Base-by-base conservation (phyloP, 176 grass and related monocot genomes). In the Raddia guianensis region DNA sequence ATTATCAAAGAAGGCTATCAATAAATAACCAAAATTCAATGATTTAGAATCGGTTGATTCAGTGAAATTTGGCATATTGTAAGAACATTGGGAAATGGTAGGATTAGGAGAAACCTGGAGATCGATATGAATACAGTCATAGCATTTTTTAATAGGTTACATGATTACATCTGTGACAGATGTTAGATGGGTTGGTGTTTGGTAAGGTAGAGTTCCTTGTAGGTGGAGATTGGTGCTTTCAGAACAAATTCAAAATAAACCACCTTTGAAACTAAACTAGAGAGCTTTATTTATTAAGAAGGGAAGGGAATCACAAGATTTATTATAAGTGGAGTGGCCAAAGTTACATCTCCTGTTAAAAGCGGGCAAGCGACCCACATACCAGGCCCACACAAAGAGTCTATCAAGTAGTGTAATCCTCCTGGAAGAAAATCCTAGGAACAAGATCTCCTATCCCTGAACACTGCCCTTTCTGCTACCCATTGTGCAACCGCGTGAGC, bases 41-140 rank as follows among this genome's bases (percentile, higher is more conserved):
- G 12, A 44, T 20, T 15, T 43, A 74, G 2, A 74, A 66, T 48
- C 15, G 16, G 18, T 65, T 46, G 8, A 32, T 63, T 52, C 54
- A 74, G 35, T 79, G 51, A 85, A 65, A 7, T 73, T 27, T 34
- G 77, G 49, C 49, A 3, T 76, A 55, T 53, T 53, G 37, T 40
- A 0, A 77, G 5, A 12, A 18, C 14, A 35, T 47, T 0, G 15
- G 3, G 66, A 14, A 16, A 32, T 63, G 35, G 35, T 77, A 15
- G 9, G 60, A 77, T 72, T 8, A 10, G 47, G 12, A 35, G 8
- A 82, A 82, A 64, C 20, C 49, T 65, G 40, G 18, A 54, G 61
- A 75, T 46, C 52, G 45, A 73, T 16, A 79, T 15, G 60, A 57
- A 72, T 49, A 54, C 64, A 19, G 54, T 40, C 20, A 3, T 21